Conservation (phyloP, 1,284 basidiomycete species). For the Neonothopanus nambi region DNA sequence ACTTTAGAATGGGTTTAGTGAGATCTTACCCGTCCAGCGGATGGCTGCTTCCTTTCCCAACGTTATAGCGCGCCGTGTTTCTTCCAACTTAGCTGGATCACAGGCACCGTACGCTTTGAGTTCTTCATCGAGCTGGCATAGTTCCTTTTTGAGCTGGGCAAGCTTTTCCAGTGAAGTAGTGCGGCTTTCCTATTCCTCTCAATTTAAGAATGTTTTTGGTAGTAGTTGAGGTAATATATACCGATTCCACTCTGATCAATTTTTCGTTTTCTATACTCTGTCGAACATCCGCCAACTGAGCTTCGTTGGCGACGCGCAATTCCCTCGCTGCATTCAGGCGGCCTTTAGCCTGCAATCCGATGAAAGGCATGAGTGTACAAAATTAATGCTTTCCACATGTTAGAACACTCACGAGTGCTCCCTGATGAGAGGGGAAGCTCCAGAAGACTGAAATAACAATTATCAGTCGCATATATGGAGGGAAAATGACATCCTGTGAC, state of each 20-base stretch:
- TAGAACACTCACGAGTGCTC: constrained; percentile 58
- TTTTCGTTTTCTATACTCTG: constrained; percentile 51
- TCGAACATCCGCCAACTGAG: constrained; percentile 51
- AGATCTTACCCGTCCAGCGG: constrained; percentile 78
- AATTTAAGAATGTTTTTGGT: background rate
- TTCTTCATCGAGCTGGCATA: constrained; percentile 64
- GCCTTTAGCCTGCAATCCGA: constrained; percentile 51
- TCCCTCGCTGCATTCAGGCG: constrained; percentile 58
- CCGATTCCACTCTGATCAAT: constrained; percentile 63
- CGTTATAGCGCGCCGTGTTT: constrained; percentile 66
- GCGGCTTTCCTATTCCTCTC: constrained; percentile 52
- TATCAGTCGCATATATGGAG: constrained; percentile 17
- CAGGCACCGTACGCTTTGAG: constrained; percentile 78
- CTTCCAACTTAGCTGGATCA: constrained; percentile 78
- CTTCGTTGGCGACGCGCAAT: constrained; percentile 43
- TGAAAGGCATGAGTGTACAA: constrained; percentile 10
- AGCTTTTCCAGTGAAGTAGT: constrained; percentile 50
- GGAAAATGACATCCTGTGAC: constrained; percentile 1
- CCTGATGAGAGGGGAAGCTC: constrained; percentile 88
- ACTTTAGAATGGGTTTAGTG: constrained; percentile 2
- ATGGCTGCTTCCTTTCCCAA: constrained; percentile 79
- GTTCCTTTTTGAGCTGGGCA: constrained; percentile 49
- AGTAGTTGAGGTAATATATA: constrained; percentile 33
- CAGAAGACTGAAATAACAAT: constrained; percentile 68
- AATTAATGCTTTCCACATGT: background rate